These are phyloP conservation scores for Exophiala alcalophila DNA, from an alignment of 2,329 filamentous ascomycete genomes.

Conservation along the genomic window DNA sequence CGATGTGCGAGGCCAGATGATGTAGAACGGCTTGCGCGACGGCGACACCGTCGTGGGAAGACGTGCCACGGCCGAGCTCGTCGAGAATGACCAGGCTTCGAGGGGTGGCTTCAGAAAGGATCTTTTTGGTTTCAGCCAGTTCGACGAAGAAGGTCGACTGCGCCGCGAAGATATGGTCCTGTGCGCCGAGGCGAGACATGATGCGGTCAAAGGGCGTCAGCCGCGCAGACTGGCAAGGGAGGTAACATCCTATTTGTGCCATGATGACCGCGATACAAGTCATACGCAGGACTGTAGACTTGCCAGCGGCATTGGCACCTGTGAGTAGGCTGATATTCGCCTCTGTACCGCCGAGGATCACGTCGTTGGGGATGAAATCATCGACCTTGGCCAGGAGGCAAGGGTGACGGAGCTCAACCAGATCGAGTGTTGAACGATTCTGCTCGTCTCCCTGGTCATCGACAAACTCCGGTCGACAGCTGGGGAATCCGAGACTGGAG, in stretches of 20 bases:
- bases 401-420: constrained; percentile 87
- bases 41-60: constrained; percentile 92
- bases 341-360: constrained; percentile 75
- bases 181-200: constrained; percentile 95
- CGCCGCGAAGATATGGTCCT: constrained; percentile 98
- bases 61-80: constrained; percentile 90
- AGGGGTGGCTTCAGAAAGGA: constrained; percentile 87
- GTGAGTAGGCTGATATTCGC: constrained; percentile 89
- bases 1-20: constrained; percentile 88
- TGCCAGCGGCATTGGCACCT: constrained; percentile 94
- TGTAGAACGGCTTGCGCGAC: constrained; percentile 97
- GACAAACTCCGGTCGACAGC: constrained; percentile 84
- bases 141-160: constrained; percentile 99
- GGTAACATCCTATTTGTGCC: constrained; percentile 91
- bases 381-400: constrained; percentile 87
- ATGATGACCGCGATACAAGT: constrained; percentile 96
- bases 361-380: constrained; percentile 95
- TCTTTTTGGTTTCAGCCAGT: constrained; percentile 96
- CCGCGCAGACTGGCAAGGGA: constrained; percentile 76
- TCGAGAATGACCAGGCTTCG: constrained; percentile 95
- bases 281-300: constrained; percentile 95
- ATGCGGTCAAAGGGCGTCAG: constrained; percentile 93
- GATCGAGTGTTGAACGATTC: constrained; percentile 76
- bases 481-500: constrained; percentile 75
- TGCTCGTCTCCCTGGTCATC: constrained; percentile 58